Evolutionary conservation across 2,329 filamentous ascomycete genomes (phyloP).

Genomic region (Dactylellina sp.): DNA sequence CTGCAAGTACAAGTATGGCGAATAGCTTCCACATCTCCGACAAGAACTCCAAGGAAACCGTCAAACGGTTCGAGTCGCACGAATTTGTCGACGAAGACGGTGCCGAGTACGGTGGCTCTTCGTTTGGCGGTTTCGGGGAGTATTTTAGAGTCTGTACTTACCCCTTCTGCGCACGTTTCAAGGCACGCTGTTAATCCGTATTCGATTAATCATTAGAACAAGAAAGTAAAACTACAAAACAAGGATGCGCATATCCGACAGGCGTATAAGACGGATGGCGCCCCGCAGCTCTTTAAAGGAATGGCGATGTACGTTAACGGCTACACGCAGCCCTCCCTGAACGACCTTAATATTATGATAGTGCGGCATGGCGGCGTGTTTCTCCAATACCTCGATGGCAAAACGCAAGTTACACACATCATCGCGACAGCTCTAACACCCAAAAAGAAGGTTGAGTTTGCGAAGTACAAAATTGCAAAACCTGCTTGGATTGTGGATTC

Average conservation of each 20-base stretch:
- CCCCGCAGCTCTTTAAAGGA: slow-evolving; percentile 87
- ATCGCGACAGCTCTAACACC: slow-evolving; percentile 90
- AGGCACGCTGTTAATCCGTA: not conserved
- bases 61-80: slow-evolving; percentile 58
- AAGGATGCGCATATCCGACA: slow-evolving; percentile 84
- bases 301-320: slow-evolving; percentile 93
- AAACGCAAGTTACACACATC: slow-evolving; percentile 95
- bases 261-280: slow-evolving; percentile 70
- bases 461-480: slow-evolving; percentile 88
- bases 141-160: slow-evolving; percentile 70
- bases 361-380: slow-evolving; percentile 95
- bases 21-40: slow-evolving; percentile 57
- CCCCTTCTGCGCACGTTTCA: slow-evolving; percentile 1
- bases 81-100: slow-evolving; percentile 56
- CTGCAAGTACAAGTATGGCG: slow-evolving; percentile 49
- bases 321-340: slow-evolving; percentile 93
- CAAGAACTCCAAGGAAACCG: slow-evolving; percentile 57
- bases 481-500: slow-evolving; percentile 95
- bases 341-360: slow-evolving; percentile 86
- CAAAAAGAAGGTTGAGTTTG: slow-evolving; percentile 91
- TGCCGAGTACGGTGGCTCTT: slow-evolving; percentile 82
- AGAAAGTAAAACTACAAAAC: slow-evolving; percentile 98
- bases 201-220: slow-evolving; percentile 74
- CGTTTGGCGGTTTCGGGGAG: slow-evolving; percentile 88
- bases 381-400: slow-evolving; percentile 92